phyloP scores from a whole-genome alignment of 768 basidiomycete genomes.

The Hygrophorus pudorinus region DNA sequence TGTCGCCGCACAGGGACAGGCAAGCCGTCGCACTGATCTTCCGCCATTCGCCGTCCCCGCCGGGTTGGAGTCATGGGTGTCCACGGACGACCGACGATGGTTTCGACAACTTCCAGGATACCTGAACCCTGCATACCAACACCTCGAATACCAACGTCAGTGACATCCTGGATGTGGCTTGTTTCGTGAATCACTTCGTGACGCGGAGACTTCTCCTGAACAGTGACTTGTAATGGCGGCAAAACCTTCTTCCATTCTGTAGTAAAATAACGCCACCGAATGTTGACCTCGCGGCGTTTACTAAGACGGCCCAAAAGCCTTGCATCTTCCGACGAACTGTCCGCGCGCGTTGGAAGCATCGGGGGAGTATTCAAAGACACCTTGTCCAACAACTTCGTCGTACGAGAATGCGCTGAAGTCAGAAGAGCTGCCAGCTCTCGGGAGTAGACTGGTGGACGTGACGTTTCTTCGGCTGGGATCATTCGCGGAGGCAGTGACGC shows the following conservation, averaged over 20 bases:
- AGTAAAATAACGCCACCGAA: constrained; percentile 56
- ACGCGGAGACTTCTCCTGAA: constrained; percentile 11
- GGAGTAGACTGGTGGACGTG: constrained; percentile 57
- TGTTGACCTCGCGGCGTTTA: constrained; percentile 66
- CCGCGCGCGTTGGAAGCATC: constrained; percentile 44
- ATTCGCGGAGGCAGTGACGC: constrained; percentile 33
- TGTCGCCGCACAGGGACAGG: neutral
- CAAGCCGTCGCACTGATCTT: no score
- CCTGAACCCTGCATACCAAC: constrained; percentile 33
- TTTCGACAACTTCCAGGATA: constrained; percentile 36
- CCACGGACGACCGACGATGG: constrained; percentile 28
- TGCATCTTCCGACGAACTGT: constrained; percentile 49
- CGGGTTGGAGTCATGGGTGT: constrained; percentile 21
- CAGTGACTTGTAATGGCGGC: constrained; percentile 49
- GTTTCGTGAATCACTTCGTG: constrained; percentile 4
- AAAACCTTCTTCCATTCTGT: constrained; percentile 42
- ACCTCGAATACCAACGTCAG: constrained; percentile 19
- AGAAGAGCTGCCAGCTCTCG: constrained; percentile 53
- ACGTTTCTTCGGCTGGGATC: constrained; percentile 40
- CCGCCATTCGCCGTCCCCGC: constrained; percentile 19
- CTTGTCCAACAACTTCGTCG: constrained; percentile 32
- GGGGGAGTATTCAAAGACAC: constrained; percentile 39
- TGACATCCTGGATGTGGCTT: constrained; percentile 7
- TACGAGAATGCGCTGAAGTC: constrained; percentile 37
- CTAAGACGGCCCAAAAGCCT: constrained; percentile 53